These are phyloP conservation scores for Aspergillus flavus DNA, from an alignment of 2,329 filamentous ascomycete genomes.

Conservation along the genomic window DNA sequence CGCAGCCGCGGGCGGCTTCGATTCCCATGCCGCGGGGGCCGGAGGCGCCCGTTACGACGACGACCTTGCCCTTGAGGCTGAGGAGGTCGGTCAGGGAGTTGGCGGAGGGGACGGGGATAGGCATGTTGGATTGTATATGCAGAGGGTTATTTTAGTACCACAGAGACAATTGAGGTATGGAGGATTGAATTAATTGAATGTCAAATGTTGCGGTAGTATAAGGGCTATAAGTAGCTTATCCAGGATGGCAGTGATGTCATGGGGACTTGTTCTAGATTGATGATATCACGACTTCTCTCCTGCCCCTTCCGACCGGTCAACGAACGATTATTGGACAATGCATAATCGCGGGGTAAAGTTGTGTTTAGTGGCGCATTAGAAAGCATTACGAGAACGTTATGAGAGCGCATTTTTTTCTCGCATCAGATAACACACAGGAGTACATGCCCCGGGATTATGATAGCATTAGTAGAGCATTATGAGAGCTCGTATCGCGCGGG, in stretches of 20 bases:
- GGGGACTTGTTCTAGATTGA: neutral
- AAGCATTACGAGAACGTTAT: neutral
- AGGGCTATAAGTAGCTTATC: neutral
- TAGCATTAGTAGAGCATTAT: neutral
- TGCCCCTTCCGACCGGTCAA: neutral
- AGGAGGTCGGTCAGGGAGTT: slow-evolving; percentile 44
- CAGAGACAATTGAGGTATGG: neutral
- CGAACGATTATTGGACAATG: neutral
- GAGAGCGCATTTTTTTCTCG: neutral
- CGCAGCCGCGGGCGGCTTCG: slow-evolving; percentile 66
- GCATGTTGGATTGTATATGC: slow-evolving; percentile 34
- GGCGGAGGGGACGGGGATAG: slow-evolving; percentile 40
- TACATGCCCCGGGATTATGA: neutral
- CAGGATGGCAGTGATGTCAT: neutral
- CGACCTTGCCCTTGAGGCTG: slow-evolving; percentile 51
- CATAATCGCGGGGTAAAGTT: neutral
- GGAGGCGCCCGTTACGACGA: slow-evolving; percentile 53
- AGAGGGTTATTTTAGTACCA: too few species aligned
- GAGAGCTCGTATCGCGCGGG: neutral
- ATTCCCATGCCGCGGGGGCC: slow-evolving; percentile 70
- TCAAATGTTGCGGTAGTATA: neutral
- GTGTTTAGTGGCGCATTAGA: neutral
- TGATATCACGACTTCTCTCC: neutral
- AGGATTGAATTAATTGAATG: neutral
- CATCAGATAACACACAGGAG: too few species aligned